phyloP scores from a whole-genome alignment of 164 flowering plant genomes.

The Magnolia officinalis region DNA sequence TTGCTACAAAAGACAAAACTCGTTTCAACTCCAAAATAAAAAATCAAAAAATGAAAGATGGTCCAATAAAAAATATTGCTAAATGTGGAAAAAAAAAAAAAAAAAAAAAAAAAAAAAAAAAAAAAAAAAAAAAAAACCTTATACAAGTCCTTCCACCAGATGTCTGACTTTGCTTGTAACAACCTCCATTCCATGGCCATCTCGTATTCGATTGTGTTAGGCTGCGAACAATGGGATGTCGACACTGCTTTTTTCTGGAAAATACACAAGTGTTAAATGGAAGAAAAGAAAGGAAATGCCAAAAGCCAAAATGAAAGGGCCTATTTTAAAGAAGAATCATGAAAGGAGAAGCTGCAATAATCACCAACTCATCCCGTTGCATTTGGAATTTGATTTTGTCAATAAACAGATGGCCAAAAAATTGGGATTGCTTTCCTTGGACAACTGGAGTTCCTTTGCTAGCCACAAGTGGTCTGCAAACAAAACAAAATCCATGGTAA shows the following conservation, averaged over 20 bases:
- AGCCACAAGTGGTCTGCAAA: conserved; percentile 58
- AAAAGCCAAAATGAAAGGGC: conserved; percentile 12
- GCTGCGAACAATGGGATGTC: conserved; percentile 56
- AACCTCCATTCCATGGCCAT: conserved; percentile 51
- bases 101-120: conserved; percentile 12
- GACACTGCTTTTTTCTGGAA: conserved; percentile 48
- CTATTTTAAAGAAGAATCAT: not conserved
- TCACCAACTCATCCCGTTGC: conserved; percentile 53
- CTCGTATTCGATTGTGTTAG: conserved; percentile 45
- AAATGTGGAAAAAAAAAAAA: conserved; percentile 5
- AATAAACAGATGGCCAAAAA: conserved; percentile 58
- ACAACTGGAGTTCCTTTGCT: conserved; percentile 29
- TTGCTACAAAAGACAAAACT: conserved; percentile 9
- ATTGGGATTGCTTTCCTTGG: conserved; percentile 27
- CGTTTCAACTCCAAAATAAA: not conserved
- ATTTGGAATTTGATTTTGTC: conserved; percentile 37
- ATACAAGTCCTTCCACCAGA: conserved; percentile 40
- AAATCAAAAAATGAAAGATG: not conserved
- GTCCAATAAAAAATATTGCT: not conserved
- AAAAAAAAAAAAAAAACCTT: conserved; percentile 32
- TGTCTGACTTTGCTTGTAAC: conserved; percentile 38
- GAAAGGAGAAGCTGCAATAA: not conserved
- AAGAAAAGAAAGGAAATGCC: conserved; percentile 72
- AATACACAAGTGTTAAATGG: not conserved
- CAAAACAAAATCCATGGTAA: not conserved